Evolutionary conservation across 129 eudicot genomes (phyloP), one percentile per base, ranked within the genome.

Genomic region (Centrapalus pauciflorus): DNA sequence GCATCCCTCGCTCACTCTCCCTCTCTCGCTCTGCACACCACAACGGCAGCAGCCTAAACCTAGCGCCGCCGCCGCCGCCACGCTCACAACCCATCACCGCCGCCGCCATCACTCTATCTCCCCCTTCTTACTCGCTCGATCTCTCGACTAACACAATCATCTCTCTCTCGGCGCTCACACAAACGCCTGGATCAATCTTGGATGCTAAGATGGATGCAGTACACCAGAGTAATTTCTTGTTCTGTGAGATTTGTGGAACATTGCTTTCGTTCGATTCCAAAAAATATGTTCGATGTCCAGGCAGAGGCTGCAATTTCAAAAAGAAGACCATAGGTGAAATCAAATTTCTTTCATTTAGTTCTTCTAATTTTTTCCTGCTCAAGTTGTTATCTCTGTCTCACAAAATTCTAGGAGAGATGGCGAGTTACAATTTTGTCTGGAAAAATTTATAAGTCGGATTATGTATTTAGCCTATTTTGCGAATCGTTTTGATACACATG

Each of bases 161-260:
- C n/a, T n/a, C n/a, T n/a, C n/a, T n/a, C n/a, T n/a, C n/a, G n/a
- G n/a, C n/a, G n/a, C n/a, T n/a, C n/a, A n/a, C n/a, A n/a, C n/a
- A n/a, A n/a, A n/a, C n/a, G n/a, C n/a, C n/a, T n/a, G n/a, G n/a
- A n/a, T n/a, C n/a, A 63, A 55, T 41, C 4, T 56, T 70, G 75
- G 43, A 10, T 17, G 19, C 58, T 2, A 28, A 43, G 57, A 58
- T 70, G 3, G 33, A 46, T 32, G 43, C 14, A 26, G 4, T 2
- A 29, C 37, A 71, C 50, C 79, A 78, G 55, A 81, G 90, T 33
- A 95, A 89, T 62, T 89, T 89, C 81, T 72, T 89, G 90, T 89
- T 89, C 76, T 83, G 96, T 65, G 84, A 86, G 9, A 57, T 86
- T 9, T 85, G 95, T 71, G 96, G 96, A 27, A 81, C 95, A 3